Base-by-base conservation (phyloP, 345 rosid species). In the Boechera divaricarpa region DNA sequence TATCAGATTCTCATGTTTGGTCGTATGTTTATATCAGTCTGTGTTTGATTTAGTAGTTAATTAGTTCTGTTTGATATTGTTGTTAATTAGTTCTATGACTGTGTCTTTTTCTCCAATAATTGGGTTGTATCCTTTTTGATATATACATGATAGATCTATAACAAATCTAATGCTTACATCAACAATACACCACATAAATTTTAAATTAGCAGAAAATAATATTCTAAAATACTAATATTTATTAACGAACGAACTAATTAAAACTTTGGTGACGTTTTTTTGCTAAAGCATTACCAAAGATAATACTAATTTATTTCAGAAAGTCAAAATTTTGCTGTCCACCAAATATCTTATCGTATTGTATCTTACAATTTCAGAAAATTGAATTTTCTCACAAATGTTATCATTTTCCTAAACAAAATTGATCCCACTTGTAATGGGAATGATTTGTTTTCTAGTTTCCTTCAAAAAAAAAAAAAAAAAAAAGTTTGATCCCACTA, bases 71-170 rank as follows among this genome's bases (percentile, higher is more conserved):
- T 36, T 44, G 35, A 35, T 62, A 52, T 69, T 11, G 54, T 39
- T 18, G 18, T 53, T 61, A 42, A 39, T 44, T 76, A 48, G 7
- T 57, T 56, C 5, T 39, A 26, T 73, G 48, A 24, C 15, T 1
- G 29, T 56, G 66, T 65, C 66, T 56, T 66, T 26, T 65, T 44
- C 77, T 73, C 70, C 42, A 72, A 28, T 72, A 26, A 72, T 72
- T 61, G 39, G 18, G 21, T 52, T 51, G 12, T n/a, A 16, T 38
- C 51, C 39, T 38, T 49, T 31, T 73, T 5, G 6, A 48, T 60
- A 52, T 32, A 31, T 18, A 47, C 48, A 36, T 13, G 0, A 12
- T 53, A 39, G 13, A 21, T 39, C 15, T 65, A 21, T 64, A 6
- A 21, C 11, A 35, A 74, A 55, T 21, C 28, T 42, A 33, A 44